Evolutionary conservation across 2,329 filamentous ascomycete genomes (phyloP).

Genomic region (Alternaria solani): DNA sequence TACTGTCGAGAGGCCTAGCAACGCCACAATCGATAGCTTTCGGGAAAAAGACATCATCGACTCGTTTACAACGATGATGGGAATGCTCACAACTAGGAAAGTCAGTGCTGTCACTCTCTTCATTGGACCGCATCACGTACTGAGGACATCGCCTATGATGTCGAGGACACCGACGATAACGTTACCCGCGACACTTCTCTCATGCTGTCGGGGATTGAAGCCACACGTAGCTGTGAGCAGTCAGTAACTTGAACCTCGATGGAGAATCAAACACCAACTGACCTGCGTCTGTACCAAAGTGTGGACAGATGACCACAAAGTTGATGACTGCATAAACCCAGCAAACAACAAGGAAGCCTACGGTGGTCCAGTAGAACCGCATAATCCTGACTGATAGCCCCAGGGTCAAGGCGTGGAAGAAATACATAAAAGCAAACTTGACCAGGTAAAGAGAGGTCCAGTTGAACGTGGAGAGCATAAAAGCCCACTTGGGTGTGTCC

Average conservation of each 20-base stretch:
- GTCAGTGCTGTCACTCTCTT: neutral
- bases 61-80: slow-evolving; percentile 5
- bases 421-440: slow-evolving; percentile 13
- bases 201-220: slow-evolving; percentile 1
- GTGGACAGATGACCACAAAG: slow-evolving; percentile 3
- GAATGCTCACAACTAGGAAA: slow-evolving; percentile 2
- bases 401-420: slow-evolving; percentile 2
- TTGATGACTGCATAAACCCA: slow-evolving; percentile 5
- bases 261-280: neutral
- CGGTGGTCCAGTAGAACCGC: slow-evolving; percentile 1
- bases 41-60: slow-evolving; percentile 12
- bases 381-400: neutral
- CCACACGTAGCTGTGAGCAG: slow-evolving; percentile 4
- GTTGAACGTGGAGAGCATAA: slow-evolving; percentile 6
- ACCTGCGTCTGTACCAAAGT: slow-evolving; percentile 10
- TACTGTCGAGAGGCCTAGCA: slow-evolving; percentile 9
- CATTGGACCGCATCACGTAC: neutral
- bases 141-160: slow-evolving; percentile 9
- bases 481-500: slow-evolving; percentile 7
- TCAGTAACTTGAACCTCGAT: neutral
- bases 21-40: slow-evolving; percentile 8
- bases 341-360: neutral
- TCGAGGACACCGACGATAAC: slow-evolving; percentile 2
- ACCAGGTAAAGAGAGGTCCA: slow-evolving; percentile 11
- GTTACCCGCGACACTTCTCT: slow-evolving; percentile 1